These are phyloP conservation scores for Penicillium odoratum DNA, from an alignment of 495 filamentous ascomycete species.

Conservation along the genomic window DNA sequence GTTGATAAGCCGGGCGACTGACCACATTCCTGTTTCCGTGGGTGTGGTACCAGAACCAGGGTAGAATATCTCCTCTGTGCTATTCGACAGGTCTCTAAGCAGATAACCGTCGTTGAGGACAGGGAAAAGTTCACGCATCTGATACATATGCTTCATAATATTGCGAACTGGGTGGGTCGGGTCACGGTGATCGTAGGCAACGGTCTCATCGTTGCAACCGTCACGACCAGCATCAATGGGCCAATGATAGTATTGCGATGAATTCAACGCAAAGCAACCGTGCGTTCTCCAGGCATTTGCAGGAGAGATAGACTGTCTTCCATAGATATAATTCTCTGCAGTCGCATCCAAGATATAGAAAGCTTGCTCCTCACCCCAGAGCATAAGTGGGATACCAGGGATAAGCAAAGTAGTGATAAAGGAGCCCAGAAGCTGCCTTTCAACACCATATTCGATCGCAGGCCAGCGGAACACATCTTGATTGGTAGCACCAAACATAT, in stretches of 20 bases:
- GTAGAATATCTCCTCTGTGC: constrained; percentile 49
- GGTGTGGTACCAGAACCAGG: constrained; percentile 51
- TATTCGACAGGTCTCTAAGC: constrained; percentile 56
- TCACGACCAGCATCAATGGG: constrained; percentile 51
- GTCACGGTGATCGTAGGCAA: constrained; percentile 67
- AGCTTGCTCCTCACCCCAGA: constrained; percentile 72
- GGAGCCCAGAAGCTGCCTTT: constrained; percentile 59
- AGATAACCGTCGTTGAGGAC: constrained; percentile 65
- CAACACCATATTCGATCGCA: constrained; percentile 58
- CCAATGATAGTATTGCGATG: constrained; percentile 59
- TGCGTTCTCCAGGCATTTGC: constrained; percentile 67
- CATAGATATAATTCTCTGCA: constrained; percentile 69
- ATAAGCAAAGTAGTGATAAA: constrained; percentile 65
- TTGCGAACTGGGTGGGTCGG: constrained; percentile 66
- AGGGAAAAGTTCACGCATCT: constrained; percentile 57
- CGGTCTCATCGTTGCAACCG: constrained; percentile 58
- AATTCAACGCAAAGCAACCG: constrained; percentile 61
- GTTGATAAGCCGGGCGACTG: constrained; percentile 52
- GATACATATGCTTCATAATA: constrained; percentile 65
- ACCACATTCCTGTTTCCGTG: constrained; percentile 70
- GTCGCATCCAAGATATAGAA: constrained; percentile 69
- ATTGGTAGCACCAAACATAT: constrained; percentile 69
- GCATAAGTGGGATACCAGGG: constrained; percentile 65
- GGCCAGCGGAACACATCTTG: constrained; percentile 79
- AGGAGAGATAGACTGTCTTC: constrained; percentile 64